These are phyloP conservation scores for Recurvomyces mirabilis DNA, from an alignment of 495 filamentous ascomycete genomes.

Conservation along the genomic window DNA sequence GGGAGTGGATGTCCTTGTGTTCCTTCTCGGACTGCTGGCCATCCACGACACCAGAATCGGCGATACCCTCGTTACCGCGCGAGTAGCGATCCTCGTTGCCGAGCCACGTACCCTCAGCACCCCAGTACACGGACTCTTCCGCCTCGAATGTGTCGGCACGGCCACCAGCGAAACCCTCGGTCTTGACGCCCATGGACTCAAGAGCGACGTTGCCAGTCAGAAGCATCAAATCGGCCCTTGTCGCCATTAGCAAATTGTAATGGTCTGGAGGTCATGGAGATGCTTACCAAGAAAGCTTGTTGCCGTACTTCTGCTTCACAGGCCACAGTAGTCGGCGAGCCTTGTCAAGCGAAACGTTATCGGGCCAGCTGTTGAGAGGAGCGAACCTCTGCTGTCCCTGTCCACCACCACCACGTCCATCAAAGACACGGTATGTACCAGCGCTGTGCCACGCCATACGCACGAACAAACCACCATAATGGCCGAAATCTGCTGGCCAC, in stretches of 20 bases:
- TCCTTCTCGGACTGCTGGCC: constrained; percentile 37
- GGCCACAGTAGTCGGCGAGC: constrained; percentile 66
- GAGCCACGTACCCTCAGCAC: constrained; percentile 58
- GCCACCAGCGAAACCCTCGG: constrained; percentile 60
- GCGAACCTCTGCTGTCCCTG: constrained; percentile 64
- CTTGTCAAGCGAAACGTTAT: constrained; percentile 67
- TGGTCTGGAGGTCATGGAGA: background rate
- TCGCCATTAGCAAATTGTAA: background rate
- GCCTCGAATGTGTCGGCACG: constrained; percentile 59
- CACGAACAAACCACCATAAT: constrained; percentile 66
- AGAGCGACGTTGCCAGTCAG: constrained; percentile 63
- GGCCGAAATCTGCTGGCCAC: constrained; percentile 69
- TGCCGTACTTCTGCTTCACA: constrained; percentile 71
- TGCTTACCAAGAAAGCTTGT: constrained; percentile 55
- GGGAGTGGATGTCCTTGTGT: constrained; percentile 44
- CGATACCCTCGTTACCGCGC: constrained; percentile 36
- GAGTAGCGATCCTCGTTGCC: constrained; percentile 57
- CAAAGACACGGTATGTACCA: constrained; percentile 60
- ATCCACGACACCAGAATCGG: constrained; percentile 36
- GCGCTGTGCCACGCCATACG: constrained; percentile 70
- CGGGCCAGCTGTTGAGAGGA: constrained; percentile 69
- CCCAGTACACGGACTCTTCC: constrained; percentile 65
- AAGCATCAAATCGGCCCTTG: constrained; percentile 51
- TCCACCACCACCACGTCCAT: constrained; percentile 61
- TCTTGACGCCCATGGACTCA: constrained; percentile 63